Percentiles rank a stretch among this genome's conserved stretches.
Conservation (phyloP, 257 asterid species). For the Buddleja alternifolia region DNA sequence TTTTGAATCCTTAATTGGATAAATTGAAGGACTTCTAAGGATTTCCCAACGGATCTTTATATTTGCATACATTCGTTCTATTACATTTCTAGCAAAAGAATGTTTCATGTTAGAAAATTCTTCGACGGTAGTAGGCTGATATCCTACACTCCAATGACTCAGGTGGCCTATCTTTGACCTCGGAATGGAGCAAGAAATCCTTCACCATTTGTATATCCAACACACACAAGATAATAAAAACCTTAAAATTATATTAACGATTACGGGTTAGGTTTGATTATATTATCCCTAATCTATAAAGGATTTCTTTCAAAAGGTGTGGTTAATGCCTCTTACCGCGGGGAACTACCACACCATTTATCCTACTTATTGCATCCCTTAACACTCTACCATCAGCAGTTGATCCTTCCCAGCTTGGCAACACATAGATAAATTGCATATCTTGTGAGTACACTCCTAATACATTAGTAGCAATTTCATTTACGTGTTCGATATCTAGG, state of each 20-base stretch:
- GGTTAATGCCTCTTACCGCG: neutral
- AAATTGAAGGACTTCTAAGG: no score
- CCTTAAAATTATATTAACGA: neutral
- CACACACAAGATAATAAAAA: conserved; percentile 24
- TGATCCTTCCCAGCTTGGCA: no score
- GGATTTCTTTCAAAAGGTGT: no score
- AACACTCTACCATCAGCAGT: no score
- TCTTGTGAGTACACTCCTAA: neutral
- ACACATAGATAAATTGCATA: no score
- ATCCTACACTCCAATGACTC: conserved; percentile 16
- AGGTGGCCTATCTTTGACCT: conserved; percentile 18
- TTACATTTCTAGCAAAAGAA: no score
- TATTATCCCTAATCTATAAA: no score
- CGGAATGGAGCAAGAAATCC: conserved; percentile 28
- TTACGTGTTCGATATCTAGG: conserved; percentile 17
- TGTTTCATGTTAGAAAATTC: neutral
- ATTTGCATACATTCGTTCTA: no score
- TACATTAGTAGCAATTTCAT: neutral
- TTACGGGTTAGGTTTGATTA: no score
- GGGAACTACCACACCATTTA: conserved; percentile 15
- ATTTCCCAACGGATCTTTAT: no score
- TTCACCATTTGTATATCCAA: conserved; percentile 21
- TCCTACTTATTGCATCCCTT: no score
- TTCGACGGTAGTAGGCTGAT: neutral
- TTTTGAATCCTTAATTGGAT: no score